Percentiles rank a stretch among this genome's conserved stretches.
These are phyloP conservation scores for Tylopilus sp. DNA, from an alignment of 768 basidiomycete genomes.

Conservation along the genomic window DNA sequence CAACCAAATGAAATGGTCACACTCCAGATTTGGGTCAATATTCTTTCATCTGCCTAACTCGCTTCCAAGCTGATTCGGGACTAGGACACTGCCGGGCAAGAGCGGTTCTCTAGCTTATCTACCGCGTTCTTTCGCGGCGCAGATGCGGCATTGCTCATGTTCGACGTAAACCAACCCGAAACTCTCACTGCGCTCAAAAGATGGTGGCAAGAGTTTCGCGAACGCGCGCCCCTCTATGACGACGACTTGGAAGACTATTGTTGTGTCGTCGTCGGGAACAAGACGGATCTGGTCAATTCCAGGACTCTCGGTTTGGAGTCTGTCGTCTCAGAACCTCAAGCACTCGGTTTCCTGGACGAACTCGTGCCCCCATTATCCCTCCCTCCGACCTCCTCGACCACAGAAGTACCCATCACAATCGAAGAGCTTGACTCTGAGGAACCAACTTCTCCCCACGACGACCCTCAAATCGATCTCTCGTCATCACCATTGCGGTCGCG, in stretches of 20 bases:
- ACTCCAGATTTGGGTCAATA: constrained; percentile 64
- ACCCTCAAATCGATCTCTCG: constrained; percentile 16
- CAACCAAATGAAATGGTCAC: constrained; percentile 54
- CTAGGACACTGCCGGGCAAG: constrained; percentile 85
- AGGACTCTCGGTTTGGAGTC: constrained; percentile 14
- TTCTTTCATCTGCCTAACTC: neutral
- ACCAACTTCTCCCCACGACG: neutral
- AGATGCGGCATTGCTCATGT: constrained; percentile 78
- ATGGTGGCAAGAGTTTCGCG: constrained; percentile 81
- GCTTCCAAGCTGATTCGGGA: constrained; percentile 4
- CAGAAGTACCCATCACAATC: constrained; percentile 13
- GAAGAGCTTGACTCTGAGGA: constrained; percentile 18
- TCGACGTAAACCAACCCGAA: constrained; percentile 67
- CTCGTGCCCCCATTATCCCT: constrained; percentile 44
- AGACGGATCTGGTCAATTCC: constrained; percentile 52
- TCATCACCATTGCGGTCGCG: constrained; percentile 19
- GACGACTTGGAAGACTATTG: constrained; percentile 63
- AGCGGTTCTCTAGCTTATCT: constrained; percentile 80
- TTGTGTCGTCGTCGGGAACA: constrained; percentile 74
- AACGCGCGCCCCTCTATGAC: constrained; percentile 62
- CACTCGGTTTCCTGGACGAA: constrained; percentile 51
- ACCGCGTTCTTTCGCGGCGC: constrained; percentile 83
- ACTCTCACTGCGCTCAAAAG: constrained; percentile 56
- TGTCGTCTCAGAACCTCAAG: constrained; percentile 40
- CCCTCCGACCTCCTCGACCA: constrained; percentile 6